Evolutionary conservation across 2,329 filamentous ascomycete species (phyloP).

Genomic region (Colletotrichum filicis): DNA sequence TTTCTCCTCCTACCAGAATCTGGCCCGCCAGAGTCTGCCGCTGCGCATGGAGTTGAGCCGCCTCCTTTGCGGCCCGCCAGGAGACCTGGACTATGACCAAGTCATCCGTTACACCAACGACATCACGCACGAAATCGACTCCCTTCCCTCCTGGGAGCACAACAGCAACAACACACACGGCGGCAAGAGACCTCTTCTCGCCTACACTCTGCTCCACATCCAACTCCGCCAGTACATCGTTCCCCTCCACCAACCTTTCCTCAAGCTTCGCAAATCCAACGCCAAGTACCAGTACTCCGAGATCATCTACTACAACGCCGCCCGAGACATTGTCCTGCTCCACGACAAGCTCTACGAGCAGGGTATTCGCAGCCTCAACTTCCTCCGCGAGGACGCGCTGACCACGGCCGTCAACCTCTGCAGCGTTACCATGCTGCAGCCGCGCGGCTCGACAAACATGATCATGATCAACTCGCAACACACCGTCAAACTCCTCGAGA

Average conservation of each 20-base stretch:
- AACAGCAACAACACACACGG: constrained; percentile 46
- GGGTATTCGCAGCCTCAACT: constrained; percentile 68
- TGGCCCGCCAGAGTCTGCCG: constrained; percentile 65
- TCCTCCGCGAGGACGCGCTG: constrained; percentile 68
- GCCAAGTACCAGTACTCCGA: constrained; percentile 72
- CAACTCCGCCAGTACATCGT: constrained; percentile 72
- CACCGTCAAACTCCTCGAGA: constrained; percentile 70
- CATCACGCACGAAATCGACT: constrained; percentile 69
- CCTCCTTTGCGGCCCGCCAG: constrained; percentile 63
- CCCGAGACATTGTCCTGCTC: constrained; percentile 70
- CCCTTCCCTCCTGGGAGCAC: constrained; percentile 66
- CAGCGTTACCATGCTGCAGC: constrained; percentile 70
- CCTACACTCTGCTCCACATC: constrained; percentile 69
- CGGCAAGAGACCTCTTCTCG: constrained; percentile 66
- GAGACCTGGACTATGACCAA: constrained; percentile 69
- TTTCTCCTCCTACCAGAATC: constrained; percentile 67
- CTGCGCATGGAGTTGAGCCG: constrained; percentile 68
- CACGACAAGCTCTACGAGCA: constrained; percentile 70
- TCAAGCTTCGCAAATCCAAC: constrained; percentile 68
- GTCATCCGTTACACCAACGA: constrained; percentile 71
- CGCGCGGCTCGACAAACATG: constrained; percentile 67
- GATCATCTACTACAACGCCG: constrained; percentile 72
- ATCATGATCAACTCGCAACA: constrained; percentile 72
- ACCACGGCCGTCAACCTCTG: constrained; percentile 71
- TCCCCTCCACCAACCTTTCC: constrained; percentile 69